Evolutionary conservation across 2,329 filamentous ascomycete genomes (phyloP).

Genomic region (Fusarium brevicatenulatum): DNA sequence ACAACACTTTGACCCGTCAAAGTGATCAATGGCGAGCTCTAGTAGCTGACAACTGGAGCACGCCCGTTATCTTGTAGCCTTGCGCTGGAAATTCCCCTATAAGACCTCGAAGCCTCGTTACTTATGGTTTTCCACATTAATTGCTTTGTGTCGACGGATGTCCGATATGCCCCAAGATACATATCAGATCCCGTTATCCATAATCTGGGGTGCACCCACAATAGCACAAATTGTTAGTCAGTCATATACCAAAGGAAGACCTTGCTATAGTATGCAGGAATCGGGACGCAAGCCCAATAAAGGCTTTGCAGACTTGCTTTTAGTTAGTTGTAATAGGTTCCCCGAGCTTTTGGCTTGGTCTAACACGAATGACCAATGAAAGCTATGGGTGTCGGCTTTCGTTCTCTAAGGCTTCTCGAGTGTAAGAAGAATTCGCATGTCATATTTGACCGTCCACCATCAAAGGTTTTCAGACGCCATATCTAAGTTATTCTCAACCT

Average conservation of each 20-base stretch:
- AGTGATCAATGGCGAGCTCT: constrained; percentile 25
- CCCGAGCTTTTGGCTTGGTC: too few species aligned
- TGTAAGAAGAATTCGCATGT: neutral
- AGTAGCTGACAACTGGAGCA: neutral
- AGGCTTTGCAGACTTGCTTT: too few species aligned
- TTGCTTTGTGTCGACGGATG: constrained; percentile 7
- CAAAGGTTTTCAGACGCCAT: neutral
- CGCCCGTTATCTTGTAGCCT: neutral
- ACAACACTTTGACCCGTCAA: constrained; percentile 6
- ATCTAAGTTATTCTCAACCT: neutral
- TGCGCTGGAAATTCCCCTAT: neutral
- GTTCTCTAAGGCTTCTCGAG: neutral
- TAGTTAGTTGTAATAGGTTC: too few species aligned
- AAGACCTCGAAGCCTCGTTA: neutral
- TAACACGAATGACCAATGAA: constrained; percentile 6
- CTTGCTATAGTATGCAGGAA: too few species aligned
- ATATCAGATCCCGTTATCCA: constrained; percentile 23
- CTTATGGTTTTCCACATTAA: neutral
- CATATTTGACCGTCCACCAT: neutral
- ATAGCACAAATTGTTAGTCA: constrained; percentile 1
- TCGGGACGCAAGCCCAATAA: too few species aligned
- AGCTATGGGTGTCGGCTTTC: neutral
- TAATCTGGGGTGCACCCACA: constrained; percentile 41
- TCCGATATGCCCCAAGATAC: constrained; percentile 24
- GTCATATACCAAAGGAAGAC: too few species aligned